Evolutionary conservation across 2,329 filamentous ascomycete species (phyloP).

Genomic region (Fusarium haematococcum): DNA sequence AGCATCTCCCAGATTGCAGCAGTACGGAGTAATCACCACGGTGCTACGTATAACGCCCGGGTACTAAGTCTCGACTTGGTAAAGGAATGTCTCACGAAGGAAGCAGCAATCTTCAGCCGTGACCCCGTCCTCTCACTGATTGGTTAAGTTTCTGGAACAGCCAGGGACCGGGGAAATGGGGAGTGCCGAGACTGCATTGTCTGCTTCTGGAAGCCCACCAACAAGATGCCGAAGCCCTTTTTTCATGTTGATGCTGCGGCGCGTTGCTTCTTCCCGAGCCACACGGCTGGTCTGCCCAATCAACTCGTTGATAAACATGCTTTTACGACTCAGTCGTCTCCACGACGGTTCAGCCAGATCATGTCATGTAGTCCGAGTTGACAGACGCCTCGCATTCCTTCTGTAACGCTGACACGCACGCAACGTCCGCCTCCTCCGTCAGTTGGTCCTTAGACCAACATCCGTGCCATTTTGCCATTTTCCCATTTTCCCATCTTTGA

Average conservation of each 20-base stretch:
- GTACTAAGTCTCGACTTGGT: constrained; percentile 4
- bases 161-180: not conserved
- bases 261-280: not conserved
- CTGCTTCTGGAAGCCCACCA: constrained; percentile 1
- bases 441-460: not conserved
- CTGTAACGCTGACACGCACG: not conserved
- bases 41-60: not conserved
- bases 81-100: not conserved
- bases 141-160: not conserved
- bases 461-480: not conserved
- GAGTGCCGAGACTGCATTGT: not conserved
- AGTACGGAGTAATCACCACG: constrained; percentile 12
- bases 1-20: not conserved
- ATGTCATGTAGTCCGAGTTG: not conserved
- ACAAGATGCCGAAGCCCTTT: too few relatives aligned
- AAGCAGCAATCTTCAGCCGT: not conserved
- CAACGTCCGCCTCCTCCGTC: not conserved
- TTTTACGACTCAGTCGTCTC: not conserved
- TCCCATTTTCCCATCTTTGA: not conserved
- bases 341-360: not conserved
- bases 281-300: not conserved
- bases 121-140: not conserved
- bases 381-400: not conserved
- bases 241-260: not conserved
- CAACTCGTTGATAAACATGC: not conserved